Evolutionary conservation across 2,329 filamentous ascomycete species (phyloP).

Genomic region (Elsinoe arachidis): DNA sequence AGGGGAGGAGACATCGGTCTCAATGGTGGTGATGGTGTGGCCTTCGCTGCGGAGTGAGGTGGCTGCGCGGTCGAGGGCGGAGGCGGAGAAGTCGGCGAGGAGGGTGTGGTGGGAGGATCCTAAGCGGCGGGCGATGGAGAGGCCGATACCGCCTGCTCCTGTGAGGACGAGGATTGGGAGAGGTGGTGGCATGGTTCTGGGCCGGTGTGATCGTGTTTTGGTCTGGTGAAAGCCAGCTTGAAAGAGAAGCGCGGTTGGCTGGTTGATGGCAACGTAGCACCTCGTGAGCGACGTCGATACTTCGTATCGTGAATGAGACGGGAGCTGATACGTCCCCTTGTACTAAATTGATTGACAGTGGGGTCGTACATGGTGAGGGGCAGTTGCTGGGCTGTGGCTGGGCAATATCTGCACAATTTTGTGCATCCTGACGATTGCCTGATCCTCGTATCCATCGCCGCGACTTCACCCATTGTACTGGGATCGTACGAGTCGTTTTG

Average conservation of each 20-base stretch:
- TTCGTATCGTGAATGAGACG: no score
- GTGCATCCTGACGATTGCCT: background rate
- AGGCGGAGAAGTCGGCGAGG: background rate
- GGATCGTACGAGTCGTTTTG: no score
- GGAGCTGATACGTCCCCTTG: no score
- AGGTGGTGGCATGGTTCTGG: background rate
- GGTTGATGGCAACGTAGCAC: background rate
- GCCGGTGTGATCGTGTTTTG: background rate
- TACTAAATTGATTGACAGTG: background rate
- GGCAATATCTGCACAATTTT: background rate
- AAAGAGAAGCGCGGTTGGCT: no score
- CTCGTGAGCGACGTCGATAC: background rate
- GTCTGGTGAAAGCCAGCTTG: no score
- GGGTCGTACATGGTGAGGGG: background rate
- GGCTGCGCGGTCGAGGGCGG: background rate
- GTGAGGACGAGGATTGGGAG: slow-evolving; percentile 1
- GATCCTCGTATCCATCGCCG: no score
- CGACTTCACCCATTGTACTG: no score
- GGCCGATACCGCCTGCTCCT: slow-evolving; percentile 2
- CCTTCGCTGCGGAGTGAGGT: background rate
- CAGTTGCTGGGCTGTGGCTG: background rate
- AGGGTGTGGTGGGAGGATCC: slow-evolving; percentile 4
- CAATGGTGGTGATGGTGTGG: background rate
- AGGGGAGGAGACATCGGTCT: background rate
- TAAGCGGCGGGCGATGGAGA: background rate